Base-by-base conservation (phyloP, 805 yeast genomes). In the Yarrowia phangngaensis region DNA sequence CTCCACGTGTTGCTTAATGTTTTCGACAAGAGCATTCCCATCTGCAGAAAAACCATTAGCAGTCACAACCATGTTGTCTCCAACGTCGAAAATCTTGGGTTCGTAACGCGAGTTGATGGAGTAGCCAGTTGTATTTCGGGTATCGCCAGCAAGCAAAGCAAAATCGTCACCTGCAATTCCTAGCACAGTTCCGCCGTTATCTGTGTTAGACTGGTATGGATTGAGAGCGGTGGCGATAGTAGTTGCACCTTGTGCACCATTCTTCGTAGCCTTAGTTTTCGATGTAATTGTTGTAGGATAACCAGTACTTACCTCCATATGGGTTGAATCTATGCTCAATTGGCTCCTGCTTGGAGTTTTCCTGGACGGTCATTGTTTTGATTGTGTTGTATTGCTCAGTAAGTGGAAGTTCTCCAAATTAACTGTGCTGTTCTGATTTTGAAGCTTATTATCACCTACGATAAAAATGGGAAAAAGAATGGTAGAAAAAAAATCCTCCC, bases 151-250 rank as follows among this genome's bases (percentile, higher is more conserved):
- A 53, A 92, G 73, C 26, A 92, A 92, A 14, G 95, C 96, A 61
- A 88, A 92, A 67, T 92, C 97, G 64, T 87, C 85, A 43, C 98
- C 98, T 1, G 98, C 97, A 67, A 92, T 92, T 47, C 97, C 98
- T 57, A 92, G 70, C 50, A 90, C 89, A 6, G 97, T 90, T 61
- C 98, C 98, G 59, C 98, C 98, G 60, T 89, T 87, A 67, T 89
- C 95, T 53, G 90, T 71, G 70, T 29, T 41, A 29, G 29, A 8
- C 4, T n/a, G 30, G 20, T 4, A 24, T 22, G 28, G n/a, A 3
- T n/a, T n/a, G n/a, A n/a, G n/a, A n/a, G n/a, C n/a, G n/a, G n/a
- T n/a, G n/a, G n/a, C n/a, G n/a, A n/a, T n/a, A n/a, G n/a, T n/a
- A n/a, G n/a, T n/a, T n/a, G n/a, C n/a, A n/a, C n/a, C n/a, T n/a